Base-by-base conservation (phyloP, 768 basidiomycete genomes). In the Vararia minispora region DNA sequence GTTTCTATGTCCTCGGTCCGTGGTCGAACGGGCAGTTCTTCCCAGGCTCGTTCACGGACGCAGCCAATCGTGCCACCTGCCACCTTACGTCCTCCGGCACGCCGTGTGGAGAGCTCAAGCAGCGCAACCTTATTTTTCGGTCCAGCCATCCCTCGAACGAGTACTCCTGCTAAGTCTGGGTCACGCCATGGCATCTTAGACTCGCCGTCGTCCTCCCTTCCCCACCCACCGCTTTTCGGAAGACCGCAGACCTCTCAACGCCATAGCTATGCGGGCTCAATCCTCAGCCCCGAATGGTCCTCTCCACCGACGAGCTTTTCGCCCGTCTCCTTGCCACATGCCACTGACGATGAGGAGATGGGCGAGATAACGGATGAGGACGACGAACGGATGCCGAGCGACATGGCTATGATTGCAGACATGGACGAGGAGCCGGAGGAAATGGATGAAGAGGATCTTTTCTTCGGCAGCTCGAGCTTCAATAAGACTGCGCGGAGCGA, bases 401-500 rank as follows among this genome's bases (percentile, higher is more conserved):
- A 45, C 14, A 41, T 47, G 26, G 45, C 39, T 28, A 30, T 46
- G n/a, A 33, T 4, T n/a, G 16, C 45, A 2, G n/a, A n/a, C n/a
- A 42, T 45, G 31, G 31, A 45, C 25, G 35, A 26, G 13, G 39
- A 40, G 18, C n/a, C n/a, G n/a, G n/a, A n/a, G n/a, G n/a, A n/a
- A n/a, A n/a, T n/a, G n/a, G 40, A 41, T 23, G 44, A 41, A 5
- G 47, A 48, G 23, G 47, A 48, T 23, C 39, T 48, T 12, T 48
- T 48, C 32, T 48, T 48, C 39, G 42, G 47, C 38, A 48, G 45
- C 33, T 36, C 33, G 28, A 46, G 47, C 36, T 46, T 48, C 39
- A 22, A n/a, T 18, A 34, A 25, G 28, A 39, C 29, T 25, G 12
- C 25, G n/a, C 38, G 30, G 13, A 23, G 28, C 17, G 37, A 45